phyloP scores from a whole-genome alignment of 2,329 filamentous ascomycete genomes.

The Chaetomiaceae sp. region DNA sequence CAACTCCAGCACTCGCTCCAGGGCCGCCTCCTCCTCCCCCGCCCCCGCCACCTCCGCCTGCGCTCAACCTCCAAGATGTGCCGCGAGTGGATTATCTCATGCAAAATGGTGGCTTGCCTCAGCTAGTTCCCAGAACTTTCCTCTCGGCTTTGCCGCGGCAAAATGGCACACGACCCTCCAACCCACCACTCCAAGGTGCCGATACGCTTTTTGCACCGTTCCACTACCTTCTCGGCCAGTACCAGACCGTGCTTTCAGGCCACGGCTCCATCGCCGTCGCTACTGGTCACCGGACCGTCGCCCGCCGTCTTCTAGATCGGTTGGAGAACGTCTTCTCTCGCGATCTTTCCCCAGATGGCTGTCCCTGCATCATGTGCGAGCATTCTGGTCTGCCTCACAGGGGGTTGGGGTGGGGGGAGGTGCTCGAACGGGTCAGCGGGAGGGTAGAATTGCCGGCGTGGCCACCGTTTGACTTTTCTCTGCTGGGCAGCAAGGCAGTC shows the following conservation, averaged over 20 bases:
- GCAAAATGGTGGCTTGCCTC: conserved; percentile 76
- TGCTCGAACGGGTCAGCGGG: conserved; percentile 87
- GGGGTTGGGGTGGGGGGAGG: conserved; percentile 91
- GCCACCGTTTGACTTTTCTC: conserved; percentile 78
- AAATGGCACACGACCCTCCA: conserved; percentile 55
- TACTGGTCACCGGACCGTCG: conserved; percentile 92
- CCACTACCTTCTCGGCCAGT: conserved; percentile 79
- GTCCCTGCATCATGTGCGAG: conserved; percentile 79
- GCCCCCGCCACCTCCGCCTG: conserved; percentile 67
- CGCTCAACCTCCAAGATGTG: conserved; percentile 63
- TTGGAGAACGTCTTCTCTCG: conserved; percentile 92
- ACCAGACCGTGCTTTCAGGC: conserved; percentile 72
- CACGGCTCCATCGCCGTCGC: conserved; percentile 91
- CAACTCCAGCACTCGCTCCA: conserved; percentile 41
- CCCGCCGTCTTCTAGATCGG: conserved; percentile 79
- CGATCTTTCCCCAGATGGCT: conserved; percentile 83
- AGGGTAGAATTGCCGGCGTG: conserved; percentile 79
- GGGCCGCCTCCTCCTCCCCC: conserved; percentile 37
- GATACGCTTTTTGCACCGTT: conserved; percentile 78
- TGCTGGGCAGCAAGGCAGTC: conserved; percentile 57
- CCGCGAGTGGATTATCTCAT: conserved; percentile 90
- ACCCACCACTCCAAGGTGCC: conserved; percentile 62
- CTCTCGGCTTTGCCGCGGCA: conserved; percentile 59
- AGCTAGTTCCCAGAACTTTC: conserved; percentile 68
- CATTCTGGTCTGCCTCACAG: conserved; percentile 55